Base-by-base conservation (phyloP, 306 rosid species). In the Medicago lupulina region DNA sequence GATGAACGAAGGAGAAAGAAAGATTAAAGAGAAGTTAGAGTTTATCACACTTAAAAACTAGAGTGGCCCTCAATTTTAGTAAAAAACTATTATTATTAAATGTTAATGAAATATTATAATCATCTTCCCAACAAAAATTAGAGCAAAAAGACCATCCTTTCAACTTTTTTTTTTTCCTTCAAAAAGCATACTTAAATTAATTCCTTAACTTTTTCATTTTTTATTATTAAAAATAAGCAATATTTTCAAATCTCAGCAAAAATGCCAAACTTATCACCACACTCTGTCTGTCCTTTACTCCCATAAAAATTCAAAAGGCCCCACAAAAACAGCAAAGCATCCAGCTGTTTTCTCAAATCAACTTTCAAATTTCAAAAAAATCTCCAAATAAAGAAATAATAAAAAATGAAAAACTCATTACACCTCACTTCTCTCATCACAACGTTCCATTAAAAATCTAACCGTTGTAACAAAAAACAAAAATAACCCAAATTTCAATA, bases 361-460 rank as follows among this genome's bases (percentile, higher is more conserved):
- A 51, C 14, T 54, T 55, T 55, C 11, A 11, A 55, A 55, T 55
- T 55, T 55, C 61, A 55, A 55, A 55, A 9, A 55, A 9, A 55
- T 55, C 61, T 18, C 51, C 51, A 46, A 46, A 46, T 46, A 46
- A 44, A 44, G 50, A 44, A 44, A 28, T 28, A 28, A 28, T 28
- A 28, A 28, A 28, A 43, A 10, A 2, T 10, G 10, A 44, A 3
- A 44, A 44, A 46, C 6, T 55, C 13, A 55, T 19, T 54, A 55
- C 61, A 55, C 19, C 61, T 55, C 61, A 55, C 34, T 3, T 1
- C 16, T 51, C 57, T 16, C 57, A 51, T 51, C 57, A 51, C 57
- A 51, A 51, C 57, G 57, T 51, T 55, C 61, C 61, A 55, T 25
- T 55, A 14, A 18, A 55, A 55, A 18, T 55, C 31, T 55, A 55